Base-by-base conservation (phyloP, 208 protist species). In the Leptomonas pyrrhocoris region DNA sequence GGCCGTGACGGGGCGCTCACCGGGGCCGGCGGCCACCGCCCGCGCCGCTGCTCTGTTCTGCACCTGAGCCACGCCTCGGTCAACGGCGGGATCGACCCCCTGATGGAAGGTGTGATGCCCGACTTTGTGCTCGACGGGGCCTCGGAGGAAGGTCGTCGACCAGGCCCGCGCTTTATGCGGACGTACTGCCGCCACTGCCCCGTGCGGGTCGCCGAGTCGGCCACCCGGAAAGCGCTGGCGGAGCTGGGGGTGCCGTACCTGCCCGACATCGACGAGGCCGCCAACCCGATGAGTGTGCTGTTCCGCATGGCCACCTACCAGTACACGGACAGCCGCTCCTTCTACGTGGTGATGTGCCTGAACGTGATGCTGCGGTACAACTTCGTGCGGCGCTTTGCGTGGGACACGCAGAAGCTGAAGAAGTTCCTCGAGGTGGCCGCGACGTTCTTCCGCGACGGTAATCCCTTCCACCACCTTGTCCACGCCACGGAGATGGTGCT, bases 401-500 rank as follows among this genome's bases (percentile, higher is more conserved):
- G 89, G 70, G 62, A 85, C 68, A 13, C 77, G 48, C 23, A 56
- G 25, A 64, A 68, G 48, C 72, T 96, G 11, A 59, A 82, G 23
- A 27, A 19, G 16, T 95, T 88, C 54, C 56, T 93, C 6, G 62
- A 65, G 25, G 67, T 70, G 1, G 72, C 77, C 18, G 42, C 83
- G n/a, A 71, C 74, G 45, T 86, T 81, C 53, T 92, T 85, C 68
- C 68, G 58, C 18, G 53, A 53, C 9, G 64, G 74, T n/a, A 95
- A 93, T 79, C 88, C 85, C 9, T 90, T 92, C 68, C 90, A 94
- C 69, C 81, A 95, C 69, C 11, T 63, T 0, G 75, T 89, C 15
- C 90, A 94, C 75, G 90, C 90, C 19, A 48, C 83, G 15, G 90
- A 95, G 68, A 79, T 95, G 21, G 50, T 94, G 27, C 54, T 93